Conservation (phyloP, 2,329 filamentous ascomycete genomes). For the Pyrenophora seminiperda region DNA sequence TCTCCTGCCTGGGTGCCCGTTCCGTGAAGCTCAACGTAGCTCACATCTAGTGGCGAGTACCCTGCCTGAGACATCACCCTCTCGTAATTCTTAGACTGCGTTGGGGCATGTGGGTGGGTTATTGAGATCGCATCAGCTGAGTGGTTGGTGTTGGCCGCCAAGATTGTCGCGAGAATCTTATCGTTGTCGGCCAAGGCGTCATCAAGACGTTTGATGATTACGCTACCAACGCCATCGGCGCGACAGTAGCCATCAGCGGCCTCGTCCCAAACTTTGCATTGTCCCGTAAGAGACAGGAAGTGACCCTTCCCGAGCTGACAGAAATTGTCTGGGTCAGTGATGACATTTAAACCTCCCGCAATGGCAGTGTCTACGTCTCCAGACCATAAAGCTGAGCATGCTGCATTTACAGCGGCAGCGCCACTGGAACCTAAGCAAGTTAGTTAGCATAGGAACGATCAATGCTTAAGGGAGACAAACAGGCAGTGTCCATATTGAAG, state of each 20-base stretch:
- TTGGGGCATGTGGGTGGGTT: constrained; percentile 28
- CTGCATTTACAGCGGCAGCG: neutral
- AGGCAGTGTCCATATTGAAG: constrained; percentile 44
- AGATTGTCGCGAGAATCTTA: constrained; percentile 36
- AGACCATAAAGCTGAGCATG: neutral
- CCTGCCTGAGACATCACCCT: constrained; percentile 37
- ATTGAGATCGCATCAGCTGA: constrained; percentile 37
- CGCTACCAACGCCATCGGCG: constrained; percentile 10
- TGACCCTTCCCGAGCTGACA: neutral
- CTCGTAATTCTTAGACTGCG: constrained; percentile 20
- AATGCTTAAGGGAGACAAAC: constrained; percentile 14
- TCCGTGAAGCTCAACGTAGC: constrained; percentile 39
- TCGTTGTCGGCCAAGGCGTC: constrained; percentile 37
- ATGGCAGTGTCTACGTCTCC: constrained; percentile 35
- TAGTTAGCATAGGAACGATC: neutral
- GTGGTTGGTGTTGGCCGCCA: constrained; percentile 37
- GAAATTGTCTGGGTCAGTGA: constrained; percentile 1
- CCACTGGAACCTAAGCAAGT: neutral
- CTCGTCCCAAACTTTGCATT: constrained; percentile 2
- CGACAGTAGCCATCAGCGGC: constrained; percentile 4
- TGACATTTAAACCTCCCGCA: constrained; percentile 32
- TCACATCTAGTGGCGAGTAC: constrained; percentile 39
- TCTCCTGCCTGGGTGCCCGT: constrained; percentile 41
- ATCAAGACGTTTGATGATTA: constrained; percentile 36
- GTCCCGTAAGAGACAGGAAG: neutral